phyloP scores from a whole-genome alignment of 805 yeast genomes.

The Kuraishia cidri region DNA sequence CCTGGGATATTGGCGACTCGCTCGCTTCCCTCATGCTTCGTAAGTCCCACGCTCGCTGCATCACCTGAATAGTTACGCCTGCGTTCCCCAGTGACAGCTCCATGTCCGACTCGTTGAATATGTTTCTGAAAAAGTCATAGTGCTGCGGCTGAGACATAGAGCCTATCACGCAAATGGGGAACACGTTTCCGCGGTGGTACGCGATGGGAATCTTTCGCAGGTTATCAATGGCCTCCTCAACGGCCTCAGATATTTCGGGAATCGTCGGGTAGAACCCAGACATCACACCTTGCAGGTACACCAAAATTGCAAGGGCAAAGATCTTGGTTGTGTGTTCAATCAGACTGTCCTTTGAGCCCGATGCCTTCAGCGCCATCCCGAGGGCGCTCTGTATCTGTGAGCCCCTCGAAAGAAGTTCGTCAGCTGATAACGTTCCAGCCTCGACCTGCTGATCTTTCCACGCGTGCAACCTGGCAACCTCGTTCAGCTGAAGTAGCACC shows the following conservation, averaged over 20 bases:
- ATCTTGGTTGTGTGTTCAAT: not conserved
- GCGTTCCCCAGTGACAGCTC: not conserved
- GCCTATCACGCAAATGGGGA: not conserved
- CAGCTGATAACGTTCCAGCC: too few relatives aligned
- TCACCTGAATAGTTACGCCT: not conserved
- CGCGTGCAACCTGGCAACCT: too few relatives aligned
- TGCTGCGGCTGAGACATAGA: not conserved
- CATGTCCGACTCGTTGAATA: not conserved
- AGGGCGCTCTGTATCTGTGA: too few relatives aligned
- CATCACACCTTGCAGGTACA: not conserved
- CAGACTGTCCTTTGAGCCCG: not conserved
- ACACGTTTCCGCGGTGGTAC: constrained; percentile 1
- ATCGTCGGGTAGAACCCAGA: not conserved
- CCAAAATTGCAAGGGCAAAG: constrained; percentile 1
- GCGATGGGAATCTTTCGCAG: not conserved
- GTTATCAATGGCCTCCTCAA: not conserved
- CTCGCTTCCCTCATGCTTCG: too few relatives aligned
- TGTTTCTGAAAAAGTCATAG: not conserved
- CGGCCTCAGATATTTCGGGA: constrained; percentile 1
- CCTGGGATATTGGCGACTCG: too few relatives aligned
- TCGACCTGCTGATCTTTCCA: too few relatives aligned
- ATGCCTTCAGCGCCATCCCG: not conserved
- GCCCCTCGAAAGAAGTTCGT: too few relatives aligned
- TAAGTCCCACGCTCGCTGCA: too few relatives aligned
- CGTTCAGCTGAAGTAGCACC: too few relatives aligned